Base-by-base conservation (phyloP, 768 basidiomycete genomes). In the Naganishia randhawae region DNA sequence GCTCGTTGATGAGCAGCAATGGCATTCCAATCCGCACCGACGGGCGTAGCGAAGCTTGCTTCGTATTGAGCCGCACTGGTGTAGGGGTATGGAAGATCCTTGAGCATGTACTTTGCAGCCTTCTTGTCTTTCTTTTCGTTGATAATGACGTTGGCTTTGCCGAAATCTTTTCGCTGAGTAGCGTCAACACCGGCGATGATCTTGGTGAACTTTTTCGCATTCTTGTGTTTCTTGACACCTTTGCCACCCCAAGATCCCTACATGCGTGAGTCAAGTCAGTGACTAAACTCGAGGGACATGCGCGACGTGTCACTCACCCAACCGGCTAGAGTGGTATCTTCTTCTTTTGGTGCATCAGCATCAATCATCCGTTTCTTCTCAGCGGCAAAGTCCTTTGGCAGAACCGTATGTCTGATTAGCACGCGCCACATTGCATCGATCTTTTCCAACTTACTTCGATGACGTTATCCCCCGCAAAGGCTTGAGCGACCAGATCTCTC, bases 401-500 rank as follows among this genome's bases (percentile, higher is more conserved):
- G 51, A 32, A 3, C 17, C 29, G 2, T 45, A 29, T 17, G 45
- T 72, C 29, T 50, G n/a, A 22, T 29, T 11, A 61, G 19, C 27
- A 25, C 11, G 27, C 3, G 22, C n/a, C 11, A 42, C n/a, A 61
- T 22, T 14, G 39, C 22, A 25, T 19, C 2, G 45, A 57, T 66
- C 29, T 11, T 25, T 32, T 2, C 37, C 8, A 32, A 75, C 87
- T 37, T 74, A 92, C 92, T 81, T 89, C 87, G 7, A 96, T 87
- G 35, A 98, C 95, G 71, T 98, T 91, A 79, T 99, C 96, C 2
- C 92, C 94, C 1, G 94, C 95, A 82, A 99, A 99, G 0, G 96
- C 96, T 65, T 87, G 86, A 0, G 93, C 90, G 14, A 99, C 93
- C 14, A 98, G 83, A 72, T 98, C 92, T 42, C 91, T 84, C 78